Base-by-base conservation (phyloP, 768 basidiomycete species). In the Daedalea quercina region DNA sequence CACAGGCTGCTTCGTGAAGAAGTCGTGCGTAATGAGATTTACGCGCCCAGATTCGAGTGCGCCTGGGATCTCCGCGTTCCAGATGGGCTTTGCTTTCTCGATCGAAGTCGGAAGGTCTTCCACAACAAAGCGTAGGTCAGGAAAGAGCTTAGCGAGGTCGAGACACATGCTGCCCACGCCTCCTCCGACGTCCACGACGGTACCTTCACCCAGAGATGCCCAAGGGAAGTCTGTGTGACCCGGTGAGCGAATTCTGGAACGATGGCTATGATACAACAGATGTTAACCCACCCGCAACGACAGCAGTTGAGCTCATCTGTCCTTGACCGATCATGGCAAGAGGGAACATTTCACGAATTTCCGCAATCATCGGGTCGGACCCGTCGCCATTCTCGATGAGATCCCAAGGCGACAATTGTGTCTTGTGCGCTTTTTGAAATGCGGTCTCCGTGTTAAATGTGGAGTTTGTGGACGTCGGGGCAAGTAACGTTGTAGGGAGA, bases 41-140 rank as follows among this genome's bases (percentile, higher is more conserved):
- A 47, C 50, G 20, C 55, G 52, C 20, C 43, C 40, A 15, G 33
- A 12, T n/a, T 44, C 41, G 19, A 53, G 7, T 28, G 54, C 51
- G 1, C 47, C 52, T 6, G 52, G 54, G 41, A 49, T 25, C 33
- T 55, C 47, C 6, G n/a, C 19, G 35, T 46, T 12, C 54, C 57
- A 58, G 9, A 58, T 34, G 0, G 19, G 31, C 23, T 47, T 23
- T 2, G 59, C 62, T 23, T 54, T 31, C 41, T 51, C 48, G n/a
- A 61, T 54, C 0, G 56, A 54, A 0, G 53, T 42, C 2, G 50
- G 44, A 9, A 58, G 54, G 45, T 65, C 63, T 33, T 65, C 58
- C n/a, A 60, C 51, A 4, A 61, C 44, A 40, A 62, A 57, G 9
- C 52, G 24, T 24, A 61, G 42, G 13, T 57, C 31, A 3, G 53